phyloP scores from a whole-genome alignment of 306 rosid genomes.

The Rosa persica region DNA sequence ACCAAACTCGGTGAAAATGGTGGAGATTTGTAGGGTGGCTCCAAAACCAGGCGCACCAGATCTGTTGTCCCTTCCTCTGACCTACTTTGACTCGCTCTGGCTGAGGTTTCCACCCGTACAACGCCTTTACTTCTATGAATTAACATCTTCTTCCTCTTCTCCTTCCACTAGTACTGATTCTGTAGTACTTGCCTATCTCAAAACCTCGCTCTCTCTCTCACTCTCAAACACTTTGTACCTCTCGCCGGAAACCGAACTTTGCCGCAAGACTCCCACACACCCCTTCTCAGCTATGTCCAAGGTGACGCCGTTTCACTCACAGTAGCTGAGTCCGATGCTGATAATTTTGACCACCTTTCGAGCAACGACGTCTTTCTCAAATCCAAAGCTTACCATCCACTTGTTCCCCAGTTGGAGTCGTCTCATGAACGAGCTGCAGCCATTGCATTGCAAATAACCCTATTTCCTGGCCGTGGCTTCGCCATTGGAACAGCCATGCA shows the following conservation, averaged over 20 bases:
- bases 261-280: neutral
- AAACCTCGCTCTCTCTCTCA: neutral
- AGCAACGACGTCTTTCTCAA: neutral
- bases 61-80: neutral
- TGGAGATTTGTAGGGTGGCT: neutral
- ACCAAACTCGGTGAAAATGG: neutral
- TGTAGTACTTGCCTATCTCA: neutral
- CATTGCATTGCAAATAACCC: neutral
- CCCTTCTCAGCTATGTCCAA: neutral
- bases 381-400: neutral
- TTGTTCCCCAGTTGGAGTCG: neutral
- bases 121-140: neutral
- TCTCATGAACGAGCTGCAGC: neutral
- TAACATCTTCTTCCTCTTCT: neutral
- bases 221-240: neutral
- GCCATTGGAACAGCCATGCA: neutral
- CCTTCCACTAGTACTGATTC: neutral
- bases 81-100: neutral
- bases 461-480: neutral
- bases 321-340: neutral
- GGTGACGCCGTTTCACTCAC: neutral
- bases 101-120: neutral
- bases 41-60: neutral
- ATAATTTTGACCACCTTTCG: neutral
- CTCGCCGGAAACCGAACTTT: neutral